phyloP scores from a whole-genome alignment of 768 basidiomycete species.

The Cystobasidium tubakii region DNA sequence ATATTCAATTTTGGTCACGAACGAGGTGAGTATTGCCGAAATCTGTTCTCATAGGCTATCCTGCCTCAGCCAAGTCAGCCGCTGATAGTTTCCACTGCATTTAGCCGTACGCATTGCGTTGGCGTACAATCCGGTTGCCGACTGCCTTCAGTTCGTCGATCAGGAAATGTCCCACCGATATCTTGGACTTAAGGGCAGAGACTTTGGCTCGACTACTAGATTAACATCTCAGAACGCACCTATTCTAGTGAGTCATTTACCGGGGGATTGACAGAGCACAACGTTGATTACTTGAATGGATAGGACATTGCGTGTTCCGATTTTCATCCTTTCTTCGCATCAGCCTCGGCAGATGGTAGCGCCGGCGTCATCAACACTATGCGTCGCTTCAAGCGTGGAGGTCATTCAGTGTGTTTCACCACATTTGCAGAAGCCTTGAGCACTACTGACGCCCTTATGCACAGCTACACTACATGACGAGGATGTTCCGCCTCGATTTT shows the following conservation, averaged over 20 bases:
- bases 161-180: conserved; percentile 74
- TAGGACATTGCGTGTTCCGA: conserved; percentile 72
- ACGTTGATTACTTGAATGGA: neutral
- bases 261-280: neutral
- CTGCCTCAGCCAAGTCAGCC: no score
- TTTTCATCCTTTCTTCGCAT: conserved; percentile 76
- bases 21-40: conserved; percentile 36
- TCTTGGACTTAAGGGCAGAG: conserved; percentile 67
- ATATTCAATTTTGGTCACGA: conserved; percentile 34
- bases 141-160: conserved; percentile 70
- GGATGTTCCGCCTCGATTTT: conserved; percentile 78
- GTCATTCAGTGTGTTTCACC: conserved; percentile 23
- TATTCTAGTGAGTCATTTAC: conserved; percentile 63
- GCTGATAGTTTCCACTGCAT: no score
- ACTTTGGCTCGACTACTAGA: conserved; percentile 65
- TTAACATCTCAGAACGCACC: conserved; percentile 70
- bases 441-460: neutral
- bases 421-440: neutral
- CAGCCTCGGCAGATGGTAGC: conserved; percentile 75
- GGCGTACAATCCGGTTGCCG: conserved; percentile 62
- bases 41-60: no score
- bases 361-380: conserved; percentile 42
- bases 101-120: conserved; percentile 65
- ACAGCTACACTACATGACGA: conserved; percentile 63
- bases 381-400: conserved; percentile 34